Percentiles rank a stretch among this genome's conserved stretches.
Conservation (phyloP, 1,284 basidiomycete species). For the Anthracocystis panici-leucophaei region DNA sequence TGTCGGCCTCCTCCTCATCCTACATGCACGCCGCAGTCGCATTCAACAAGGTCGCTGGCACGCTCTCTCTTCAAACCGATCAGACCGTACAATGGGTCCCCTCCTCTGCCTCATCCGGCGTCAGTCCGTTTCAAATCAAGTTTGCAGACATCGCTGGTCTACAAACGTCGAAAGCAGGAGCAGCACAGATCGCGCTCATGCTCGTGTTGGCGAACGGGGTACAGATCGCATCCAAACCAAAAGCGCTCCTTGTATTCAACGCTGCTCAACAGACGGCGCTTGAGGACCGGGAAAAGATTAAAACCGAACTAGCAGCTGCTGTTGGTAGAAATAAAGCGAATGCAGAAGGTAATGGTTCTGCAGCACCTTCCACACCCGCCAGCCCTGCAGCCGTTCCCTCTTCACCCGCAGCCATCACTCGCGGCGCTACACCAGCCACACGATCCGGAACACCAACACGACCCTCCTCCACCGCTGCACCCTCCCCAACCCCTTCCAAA, state of each 20-base stretch:
- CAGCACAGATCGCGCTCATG: constrained; percentile 58
- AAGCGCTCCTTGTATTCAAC: constrained; percentile 55
- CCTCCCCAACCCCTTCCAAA: constrained; percentile 1
- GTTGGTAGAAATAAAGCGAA: constrained; percentile 37
- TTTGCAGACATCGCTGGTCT: constrained; percentile 53
- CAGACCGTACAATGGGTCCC: constrained; percentile 49
- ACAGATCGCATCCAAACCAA: constrained; percentile 43
- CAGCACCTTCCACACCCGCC: constrained; percentile 10
- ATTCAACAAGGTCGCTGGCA: constrained; percentile 57
- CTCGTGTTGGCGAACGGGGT: constrained; percentile 48
- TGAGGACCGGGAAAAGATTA: constrained; percentile 56
- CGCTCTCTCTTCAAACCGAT: constrained; percentile 39
- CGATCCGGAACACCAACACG: constrained; percentile 18
- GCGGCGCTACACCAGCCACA: constrained; percentile 27
- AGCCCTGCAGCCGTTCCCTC: constrained; percentile 29
- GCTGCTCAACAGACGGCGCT: constrained; percentile 50
- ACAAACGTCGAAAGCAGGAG: constrained; percentile 57
- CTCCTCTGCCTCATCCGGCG: constrained; percentile 43
- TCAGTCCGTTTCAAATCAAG: constrained; percentile 36
- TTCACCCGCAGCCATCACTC: constrained; percentile 14
- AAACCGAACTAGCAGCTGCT: constrained; percentile 52
- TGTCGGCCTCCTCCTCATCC: constrained; percentile 36
- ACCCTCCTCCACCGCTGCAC: constrained; percentile 14
- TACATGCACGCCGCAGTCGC: constrained; percentile 55
- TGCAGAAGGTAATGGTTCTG: constrained; percentile 14